These are phyloP conservation scores for Globisporangium parvum DNA, from an alignment of 352 stramenopile species.

Conservation along the genomic window DNA sequence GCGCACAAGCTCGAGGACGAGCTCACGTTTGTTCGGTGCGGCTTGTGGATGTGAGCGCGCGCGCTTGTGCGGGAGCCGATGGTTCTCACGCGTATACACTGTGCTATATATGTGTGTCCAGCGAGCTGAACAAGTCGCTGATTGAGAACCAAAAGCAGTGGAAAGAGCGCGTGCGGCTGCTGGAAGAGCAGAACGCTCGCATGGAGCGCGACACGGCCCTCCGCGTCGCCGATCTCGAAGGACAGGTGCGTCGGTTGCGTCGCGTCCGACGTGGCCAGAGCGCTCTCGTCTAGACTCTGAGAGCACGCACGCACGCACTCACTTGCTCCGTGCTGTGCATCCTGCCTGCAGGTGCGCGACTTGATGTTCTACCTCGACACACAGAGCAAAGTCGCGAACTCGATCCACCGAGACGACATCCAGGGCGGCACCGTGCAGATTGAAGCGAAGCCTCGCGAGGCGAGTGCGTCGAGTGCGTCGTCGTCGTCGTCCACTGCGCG, in stretches of 20 bases:
- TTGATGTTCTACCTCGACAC: slow-evolving; percentile 90
- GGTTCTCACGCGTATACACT: background rate
- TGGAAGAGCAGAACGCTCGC: slow-evolving; percentile 65
- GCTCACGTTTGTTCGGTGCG: slow-evolving; percentile 72
- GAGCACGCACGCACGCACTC: too few relatives aligned
- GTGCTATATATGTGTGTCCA: slow-evolving; percentile 13
- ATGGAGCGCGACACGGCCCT: slow-evolving; percentile 51
- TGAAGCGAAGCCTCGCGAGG: slow-evolving; percentile 26
- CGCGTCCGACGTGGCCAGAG: too few relatives aligned
- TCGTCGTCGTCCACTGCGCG: slow-evolving; percentile 5
- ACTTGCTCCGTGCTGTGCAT: too few relatives aligned
- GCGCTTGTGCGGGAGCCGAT: too few relatives aligned
- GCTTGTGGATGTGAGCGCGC: too few relatives aligned
- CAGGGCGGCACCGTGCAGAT: slow-evolving; percentile 75
- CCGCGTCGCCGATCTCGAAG: slow-evolving; percentile 70
- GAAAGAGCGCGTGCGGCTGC: slow-evolving; percentile 66
- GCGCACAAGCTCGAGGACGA: slow-evolving; percentile 78
- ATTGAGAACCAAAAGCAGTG: slow-evolving; percentile 87
- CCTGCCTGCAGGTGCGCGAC: slow-evolving; percentile 39
- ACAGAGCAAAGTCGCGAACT: slow-evolving; percentile 82
- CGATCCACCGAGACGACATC: slow-evolving; percentile 73
- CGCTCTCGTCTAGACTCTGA: too few relatives aligned
- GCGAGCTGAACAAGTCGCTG: slow-evolving; percentile 82
- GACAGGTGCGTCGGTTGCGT: slow-evolving; percentile 37
- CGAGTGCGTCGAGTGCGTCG: slow-evolving; percentile 9